These are phyloP conservation scores for Phialophora macrospora DNA, from an alignment of 2,329 filamentous ascomycete genomes.

Conservation along the genomic window DNA sequence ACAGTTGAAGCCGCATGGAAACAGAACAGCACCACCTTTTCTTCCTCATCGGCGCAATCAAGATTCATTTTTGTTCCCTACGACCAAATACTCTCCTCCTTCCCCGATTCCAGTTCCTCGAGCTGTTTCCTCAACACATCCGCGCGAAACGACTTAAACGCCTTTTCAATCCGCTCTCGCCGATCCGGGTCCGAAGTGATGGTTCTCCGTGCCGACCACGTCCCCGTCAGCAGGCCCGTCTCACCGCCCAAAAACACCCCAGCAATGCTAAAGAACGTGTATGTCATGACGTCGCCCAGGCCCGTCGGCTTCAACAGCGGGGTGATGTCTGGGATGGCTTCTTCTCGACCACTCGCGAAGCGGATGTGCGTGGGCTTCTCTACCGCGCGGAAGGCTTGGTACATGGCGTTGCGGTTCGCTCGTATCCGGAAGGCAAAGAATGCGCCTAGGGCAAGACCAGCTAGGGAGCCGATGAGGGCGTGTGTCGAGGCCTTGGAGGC, in stretches of 20 bases:
- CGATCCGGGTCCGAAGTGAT: conserved; percentile 61
- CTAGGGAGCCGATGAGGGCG: conserved; percentile 62
- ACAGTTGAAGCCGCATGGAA: not conserved
- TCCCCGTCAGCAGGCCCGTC: conserved; percentile 62
- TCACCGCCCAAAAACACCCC: conserved; percentile 70
- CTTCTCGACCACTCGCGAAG: conserved; percentile 66
- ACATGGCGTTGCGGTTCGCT: conserved; percentile 61
- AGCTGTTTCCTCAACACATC: conserved; percentile 68
- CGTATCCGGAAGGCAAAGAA: conserved; percentile 64
- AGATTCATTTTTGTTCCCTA: not conserved
- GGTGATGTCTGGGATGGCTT: conserved; percentile 66
- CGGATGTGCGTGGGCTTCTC: conserved; percentile 67
- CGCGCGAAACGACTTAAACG: conserved; percentile 66
- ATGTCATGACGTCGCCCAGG: conserved; percentile 65
- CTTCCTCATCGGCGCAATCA: not conserved
- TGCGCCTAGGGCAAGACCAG: conserved; percentile 65
- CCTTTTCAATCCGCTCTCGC: conserved; percentile 62
- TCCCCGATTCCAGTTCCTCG: conserved; percentile 57
- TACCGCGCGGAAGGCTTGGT: conserved; percentile 63
- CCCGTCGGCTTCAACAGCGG: conserved; percentile 61
- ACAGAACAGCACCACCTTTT: not conserved
- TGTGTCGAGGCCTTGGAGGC: conserved; percentile 61
- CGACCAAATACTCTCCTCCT: conserved; percentile 29
- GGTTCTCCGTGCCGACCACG: conserved; percentile 57
- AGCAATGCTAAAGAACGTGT: conserved; percentile 65